Evolutionary conservation across 768 basidiomycete species (phyloP).

Genomic region (Calvatia gigantea): DNA sequence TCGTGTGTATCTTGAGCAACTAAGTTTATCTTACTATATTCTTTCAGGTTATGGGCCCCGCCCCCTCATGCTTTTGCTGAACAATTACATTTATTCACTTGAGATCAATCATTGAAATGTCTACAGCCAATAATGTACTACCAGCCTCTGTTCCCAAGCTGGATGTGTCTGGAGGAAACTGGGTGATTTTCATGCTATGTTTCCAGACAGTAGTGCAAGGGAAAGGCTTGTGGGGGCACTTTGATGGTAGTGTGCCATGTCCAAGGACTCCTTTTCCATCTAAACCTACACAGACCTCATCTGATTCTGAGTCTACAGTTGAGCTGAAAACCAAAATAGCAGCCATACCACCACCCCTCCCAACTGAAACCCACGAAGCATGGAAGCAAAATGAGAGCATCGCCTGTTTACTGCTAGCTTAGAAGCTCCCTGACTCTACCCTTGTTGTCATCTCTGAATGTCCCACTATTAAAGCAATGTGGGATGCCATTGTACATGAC

Average conservation of each 20-base stretch:
- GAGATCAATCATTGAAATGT: background rate
- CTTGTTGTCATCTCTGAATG: too few relatives aligned
- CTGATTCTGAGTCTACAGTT: too few relatives aligned
- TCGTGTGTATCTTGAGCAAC: background rate
- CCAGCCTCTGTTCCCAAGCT: background rate
- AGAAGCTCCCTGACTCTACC: too few relatives aligned
- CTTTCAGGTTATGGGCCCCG: background rate
- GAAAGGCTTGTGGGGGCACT: background rate
- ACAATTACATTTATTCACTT: background rate
- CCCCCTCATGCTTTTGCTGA: background rate
- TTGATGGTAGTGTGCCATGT: background rate
- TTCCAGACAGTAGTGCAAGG: background rate
- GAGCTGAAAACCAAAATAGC: too few relatives aligned
- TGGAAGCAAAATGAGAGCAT: too few relatives aligned
- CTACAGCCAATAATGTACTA: background rate
- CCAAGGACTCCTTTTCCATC: background rate
- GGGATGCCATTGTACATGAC: slow-evolving; percentile 27
- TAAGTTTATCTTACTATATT: background rate
- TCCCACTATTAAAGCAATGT: slow-evolving; percentile 15
- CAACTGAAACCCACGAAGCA: too few relatives aligned
- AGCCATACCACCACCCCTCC: too few relatives aligned
- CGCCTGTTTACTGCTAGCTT: too few relatives aligned
- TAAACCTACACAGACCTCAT: background rate
- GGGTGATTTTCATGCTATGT: background rate
- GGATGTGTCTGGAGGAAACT: background rate